Evolutionary conservation across 345 rosid species (phyloP).

Genomic region (Moringa oleifera): DNA sequence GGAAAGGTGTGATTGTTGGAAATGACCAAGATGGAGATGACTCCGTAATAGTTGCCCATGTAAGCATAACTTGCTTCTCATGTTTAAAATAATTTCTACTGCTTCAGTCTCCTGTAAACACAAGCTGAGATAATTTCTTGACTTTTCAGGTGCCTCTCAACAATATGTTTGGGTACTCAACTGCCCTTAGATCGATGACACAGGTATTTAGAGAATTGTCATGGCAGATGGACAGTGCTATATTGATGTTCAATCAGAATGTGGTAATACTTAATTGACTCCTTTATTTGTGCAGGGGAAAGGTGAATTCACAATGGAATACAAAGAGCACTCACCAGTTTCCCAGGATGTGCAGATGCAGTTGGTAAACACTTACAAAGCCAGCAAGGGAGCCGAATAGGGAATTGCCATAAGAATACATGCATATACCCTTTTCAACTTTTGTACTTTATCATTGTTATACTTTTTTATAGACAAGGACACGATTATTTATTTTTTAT

Average conservation of each 20-base stretch:
- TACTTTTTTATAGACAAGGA: neutral
- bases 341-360: conserved; percentile 85
- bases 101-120: neutral
- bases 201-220: conserved; percentile 60
- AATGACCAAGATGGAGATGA: conserved; percentile 98
- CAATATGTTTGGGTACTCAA: conserved; percentile 99
- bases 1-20: conserved; percentile 95
- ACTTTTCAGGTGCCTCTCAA: conserved; percentile 78
- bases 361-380: conserved; percentile 71
- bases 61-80: conserved; percentile 25
- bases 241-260: too few species aligned
- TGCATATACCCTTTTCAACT: neutral
- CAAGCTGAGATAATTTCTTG: neutral
- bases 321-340: conserved; percentile 86
- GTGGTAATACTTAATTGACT: neutral
- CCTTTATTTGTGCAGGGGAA: conserved; percentile 49
- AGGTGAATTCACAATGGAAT: conserved; percentile 99
- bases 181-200: conserved; percentile 95
- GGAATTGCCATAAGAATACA: neutral
- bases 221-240: too few species aligned
- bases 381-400: conserved; percentile 47
- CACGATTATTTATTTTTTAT: neutral
- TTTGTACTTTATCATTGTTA: neutral
- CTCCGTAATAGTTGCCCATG: conserved; percentile 71
- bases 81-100: neutral